Conservation (phyloP, 805 yeast genomes). For the Priceomyces carsonii region DNA sequence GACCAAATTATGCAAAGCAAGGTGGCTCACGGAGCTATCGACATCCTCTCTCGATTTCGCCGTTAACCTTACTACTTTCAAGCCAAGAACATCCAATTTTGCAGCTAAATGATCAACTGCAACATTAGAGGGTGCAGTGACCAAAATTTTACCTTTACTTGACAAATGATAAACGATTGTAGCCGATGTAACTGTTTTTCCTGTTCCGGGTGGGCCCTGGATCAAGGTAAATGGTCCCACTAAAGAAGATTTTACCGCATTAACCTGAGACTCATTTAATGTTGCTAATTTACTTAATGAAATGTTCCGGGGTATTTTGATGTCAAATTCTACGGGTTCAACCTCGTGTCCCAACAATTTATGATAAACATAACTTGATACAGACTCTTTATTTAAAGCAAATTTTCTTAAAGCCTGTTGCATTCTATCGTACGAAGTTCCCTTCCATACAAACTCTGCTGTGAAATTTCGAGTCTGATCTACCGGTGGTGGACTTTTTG, state of each 20-base stretch:
- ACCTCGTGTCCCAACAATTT: constrained; percentile 80
- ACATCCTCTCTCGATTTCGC: constrained; percentile 83
- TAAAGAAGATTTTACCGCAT: constrained; percentile 71
- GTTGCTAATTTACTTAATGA: constrained; percentile 68
- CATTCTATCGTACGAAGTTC: constrained; percentile 80
- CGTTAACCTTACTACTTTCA: constrained; percentile 73
- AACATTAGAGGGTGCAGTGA: constrained; percentile 94
- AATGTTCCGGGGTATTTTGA: constrained; percentile 48
- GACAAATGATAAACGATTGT: constrained; percentile 79
- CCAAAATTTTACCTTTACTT: constrained; percentile 66
- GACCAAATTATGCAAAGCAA: constrained; percentile 59
- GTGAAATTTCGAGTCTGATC: constrained; percentile 66
- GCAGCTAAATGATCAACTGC: constrained; percentile 90
- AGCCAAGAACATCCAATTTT: constrained; percentile 67
- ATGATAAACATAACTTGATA: constrained; percentile 74
- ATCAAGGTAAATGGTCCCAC: constrained; percentile 75
- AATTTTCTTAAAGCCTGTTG: constrained; percentile 71
- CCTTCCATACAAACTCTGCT: constrained; percentile 89
- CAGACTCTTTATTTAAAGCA: constrained; percentile 68
- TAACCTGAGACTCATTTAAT: constrained; percentile 74
- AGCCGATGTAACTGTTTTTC: constrained; percentile 92
- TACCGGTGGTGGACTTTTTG: constrained; percentile 52
- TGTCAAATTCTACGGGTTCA: constrained; percentile 59
- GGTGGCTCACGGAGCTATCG: constrained; percentile 58
- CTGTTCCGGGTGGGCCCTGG: constrained; percentile 87